Evolutionary conservation across 73 alveolate genomes (phyloP), one percentile per base, ranked within the genome.

Genomic region (Tetrahymena malaccensis): DNA sequence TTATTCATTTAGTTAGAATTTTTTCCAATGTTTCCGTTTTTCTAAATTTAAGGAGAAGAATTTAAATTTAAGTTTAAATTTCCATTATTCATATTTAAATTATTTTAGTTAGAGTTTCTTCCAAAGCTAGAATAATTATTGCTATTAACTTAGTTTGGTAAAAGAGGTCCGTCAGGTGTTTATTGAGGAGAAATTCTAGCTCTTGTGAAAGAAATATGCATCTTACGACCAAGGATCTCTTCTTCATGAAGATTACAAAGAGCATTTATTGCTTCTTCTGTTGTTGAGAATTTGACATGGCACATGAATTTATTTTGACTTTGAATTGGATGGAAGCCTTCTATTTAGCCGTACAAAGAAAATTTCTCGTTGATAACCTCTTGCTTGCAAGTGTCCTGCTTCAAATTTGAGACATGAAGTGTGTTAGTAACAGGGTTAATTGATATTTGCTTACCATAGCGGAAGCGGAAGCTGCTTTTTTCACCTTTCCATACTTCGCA

Each of bases 181-280:
- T 27, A 12, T 70, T 70, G 12, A 70, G 89, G 89, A 22, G 89
- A 70, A 31, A 70, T 70, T 31, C 89, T 70, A 70, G 89, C 37
- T 27, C 89, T n/a, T 11, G 97, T 95, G 43, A 95, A 95, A 50
- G 97, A 95, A 50, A 95, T 94, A 55, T 95, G 93, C 35, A 95
- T 95, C 93, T 95, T 95, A 85, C 97, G 93, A 35, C 97, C 95
- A 89, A 85, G 58, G 19, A 95, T 93, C 89, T 95, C 97, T 35
- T 95, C 94, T 5, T 94, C 97, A 89, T 95, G 97, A n/a, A 95
- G 85, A 85, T 85, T 55, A 19, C 95, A 94, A 40, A 94, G 95
- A 85, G 95, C 97, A 89, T 95, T 95, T 89, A 95, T 85, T 16
- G 97, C 97, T 89, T 95, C 97, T 95, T 95, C 97, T 37, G 84